These are phyloP conservation scores for Boeremia exigua DNA, from an alignment of 2,329 filamentous ascomycete genomes.

Conservation along the genomic window DNA sequence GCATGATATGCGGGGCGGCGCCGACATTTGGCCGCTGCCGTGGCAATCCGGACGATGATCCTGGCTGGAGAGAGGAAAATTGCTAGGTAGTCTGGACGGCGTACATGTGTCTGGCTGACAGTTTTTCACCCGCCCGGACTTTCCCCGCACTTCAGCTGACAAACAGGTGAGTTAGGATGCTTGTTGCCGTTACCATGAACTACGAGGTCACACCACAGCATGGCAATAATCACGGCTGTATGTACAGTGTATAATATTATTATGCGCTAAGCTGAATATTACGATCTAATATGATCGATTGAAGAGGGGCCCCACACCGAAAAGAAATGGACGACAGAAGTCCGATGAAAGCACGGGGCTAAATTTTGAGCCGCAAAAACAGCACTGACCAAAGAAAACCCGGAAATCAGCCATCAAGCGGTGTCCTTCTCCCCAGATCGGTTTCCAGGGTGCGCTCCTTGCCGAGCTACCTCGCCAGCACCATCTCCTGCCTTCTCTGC, in stretches of 20 bases:
- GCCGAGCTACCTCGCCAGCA: constrained; percentile 17
- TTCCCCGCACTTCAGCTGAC: constrained; percentile 7
- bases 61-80: constrained; percentile 2
- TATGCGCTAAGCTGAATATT: constrained; percentile 4
- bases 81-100: not conserved
- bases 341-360: not conserved
- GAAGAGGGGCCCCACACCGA: not conserved
- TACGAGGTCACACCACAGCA: not conserved
- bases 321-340: constrained; percentile 1
- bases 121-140: not conserved
- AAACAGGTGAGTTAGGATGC: not conserved
- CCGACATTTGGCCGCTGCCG: constrained; percentile 4
- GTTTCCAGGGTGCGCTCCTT: constrained; percentile 28
- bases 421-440: constrained; percentile 26
- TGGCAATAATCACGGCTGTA: not conserved
- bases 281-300: constrained; percentile 5
- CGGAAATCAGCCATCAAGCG: constrained; percentile 8
- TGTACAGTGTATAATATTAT: not conserved
- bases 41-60: constrained; percentile 6
- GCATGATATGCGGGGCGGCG: constrained; percentile 1
- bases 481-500: constrained; percentile 22
- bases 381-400: not conserved
- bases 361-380: constrained; percentile 9
- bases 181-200: not conserved
- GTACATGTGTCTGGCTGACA: not conserved